Percentiles rank a stretch among this genome's conserved stretches.
phyloP scores from a whole-genome alignment of 148 eudicot genomes.

The Vaccinium corymbosum region DNA sequence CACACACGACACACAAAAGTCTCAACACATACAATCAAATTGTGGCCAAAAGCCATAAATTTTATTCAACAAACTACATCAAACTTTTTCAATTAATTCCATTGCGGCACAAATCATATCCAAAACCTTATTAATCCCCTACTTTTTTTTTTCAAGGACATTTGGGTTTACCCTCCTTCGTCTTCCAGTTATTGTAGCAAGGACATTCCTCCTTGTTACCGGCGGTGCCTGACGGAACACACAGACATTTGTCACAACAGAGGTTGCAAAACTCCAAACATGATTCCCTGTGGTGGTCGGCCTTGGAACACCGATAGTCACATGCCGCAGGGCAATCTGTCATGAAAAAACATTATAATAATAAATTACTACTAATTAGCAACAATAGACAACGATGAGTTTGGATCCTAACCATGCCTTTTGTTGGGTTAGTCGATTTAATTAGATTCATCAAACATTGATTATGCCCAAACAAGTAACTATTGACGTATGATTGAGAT shows the following conservation, averaged over 20 bases:
- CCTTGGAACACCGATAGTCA: conserved; percentile 11
- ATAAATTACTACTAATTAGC: background rate
- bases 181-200: conserved; percentile 14
- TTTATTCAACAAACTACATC: background rate
- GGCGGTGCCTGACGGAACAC: conserved; percentile 15
- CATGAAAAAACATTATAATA: background rate
- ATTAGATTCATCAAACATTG: background rate
- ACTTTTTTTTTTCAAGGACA: conserved; percentile 6
- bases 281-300: background rate
- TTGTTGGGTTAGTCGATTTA: background rate
- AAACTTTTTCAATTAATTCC: background rate
- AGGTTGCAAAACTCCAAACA: conserved; percentile 10
- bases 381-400: background rate
- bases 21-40: background rate
- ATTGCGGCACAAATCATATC: background rate
- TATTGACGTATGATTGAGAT: background rate
- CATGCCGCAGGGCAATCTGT: conserved; percentile 20
- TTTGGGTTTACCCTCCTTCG: background rate
- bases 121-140: background rate
- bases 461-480: background rate
- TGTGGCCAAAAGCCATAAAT: background rate
- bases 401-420: background rate
- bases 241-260: conserved; percentile 15
- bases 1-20: too few species aligned
- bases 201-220: conserved; percentile 22